Evolutionary conservation across 1,284 basidiomycete species (phyloP).

Genomic region (Sporisorium reilianum): DNA sequence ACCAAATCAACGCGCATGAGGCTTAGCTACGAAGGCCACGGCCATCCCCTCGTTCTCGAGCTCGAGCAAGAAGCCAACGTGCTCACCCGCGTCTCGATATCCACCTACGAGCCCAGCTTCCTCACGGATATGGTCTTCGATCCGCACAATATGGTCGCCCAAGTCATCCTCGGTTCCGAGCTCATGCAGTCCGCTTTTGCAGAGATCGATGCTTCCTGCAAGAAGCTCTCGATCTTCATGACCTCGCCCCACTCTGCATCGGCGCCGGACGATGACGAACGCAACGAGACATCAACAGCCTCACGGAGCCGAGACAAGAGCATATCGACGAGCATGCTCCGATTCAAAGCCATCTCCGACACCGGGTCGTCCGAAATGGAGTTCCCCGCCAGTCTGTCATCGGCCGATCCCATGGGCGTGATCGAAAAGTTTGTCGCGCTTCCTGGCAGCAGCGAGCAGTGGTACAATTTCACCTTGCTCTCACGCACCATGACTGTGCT

Average conservation of each 20-base stretch:
- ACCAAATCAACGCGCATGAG: conserved; percentile 78
- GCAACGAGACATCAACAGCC: conserved; percentile 1
- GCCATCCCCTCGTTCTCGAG: conserved; percentile 81
- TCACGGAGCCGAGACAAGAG: neutral
- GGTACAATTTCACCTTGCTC: conserved; percentile 51
- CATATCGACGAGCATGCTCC: conserved; percentile 31
- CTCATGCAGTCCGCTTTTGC: conserved; percentile 48
- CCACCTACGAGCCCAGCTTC: conserved; percentile 85
- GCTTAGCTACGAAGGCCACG: conserved; percentile 82
- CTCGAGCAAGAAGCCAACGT: conserved; percentile 87
- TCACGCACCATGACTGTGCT: conserved; percentile 52
- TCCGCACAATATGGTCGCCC: conserved; percentile 37
- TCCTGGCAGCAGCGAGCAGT: conserved; percentile 36
- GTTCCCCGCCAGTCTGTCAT: conserved; percentile 48
- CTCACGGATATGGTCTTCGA: conserved; percentile 84
- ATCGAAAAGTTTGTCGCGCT: conserved; percentile 52
- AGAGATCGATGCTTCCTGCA: conserved; percentile 50
- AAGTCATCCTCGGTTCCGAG: conserved; percentile 52
- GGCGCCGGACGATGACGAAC: neutral
- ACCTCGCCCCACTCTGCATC: conserved; percentile 18
- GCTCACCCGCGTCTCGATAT: conserved; percentile 87
- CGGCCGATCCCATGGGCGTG: conserved; percentile 43
- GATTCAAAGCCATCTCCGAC: conserved; percentile 43
- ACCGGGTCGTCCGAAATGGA: conserved; percentile 51
- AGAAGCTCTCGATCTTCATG: conserved; percentile 45